Base-by-base conservation (phyloP, 768 basidiomycete genomes). In the Tephrocybe sp. region DNA sequence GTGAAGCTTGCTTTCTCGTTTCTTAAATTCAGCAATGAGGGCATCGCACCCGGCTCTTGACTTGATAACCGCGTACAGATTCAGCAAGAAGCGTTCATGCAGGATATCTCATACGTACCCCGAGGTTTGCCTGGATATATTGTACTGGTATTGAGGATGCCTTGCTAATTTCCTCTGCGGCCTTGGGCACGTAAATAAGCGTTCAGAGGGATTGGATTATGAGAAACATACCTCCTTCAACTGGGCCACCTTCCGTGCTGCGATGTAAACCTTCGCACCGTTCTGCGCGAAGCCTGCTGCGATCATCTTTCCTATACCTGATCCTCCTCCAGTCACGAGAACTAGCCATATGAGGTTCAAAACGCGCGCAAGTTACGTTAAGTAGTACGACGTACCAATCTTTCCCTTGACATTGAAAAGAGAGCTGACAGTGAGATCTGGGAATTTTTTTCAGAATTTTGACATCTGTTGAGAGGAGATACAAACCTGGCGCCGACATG, bases 211-310 rank as follows among this genome's bases (percentile, higher is more conserved):
- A 22, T 24, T 22, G 5, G 30, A 44, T 21, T 25, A 28, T 15
- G 18, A 34, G 19, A 34, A 15, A 24, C 26, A 64, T 76, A 86
- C 89, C 76, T 87, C 80, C 69, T 87, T 82, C 49, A 95, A 75
- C 58, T 87, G 86, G 16, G 73, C 64, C 69, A 90, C 88, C 63
- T 92, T 93, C 47, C 92, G 76, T 9, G 89, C 85, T 12, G 92
- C 91, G 56, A 95, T 92, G 69, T 94, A 93, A 34, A 96, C 92
- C 58, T 83, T 86, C 27, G 86, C 89, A 11, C 92, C 92, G 59
- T 94, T 93, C 68, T 86, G 81, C 1, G 86, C 88, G 57, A 91
- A 86, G 1, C 88, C 85, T 0, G 82, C 71, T 19, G 92, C 90
- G 58, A 94, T 92, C 80, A 90, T 86, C 60, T 80, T 84, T 7